Evolutionary conservation across 139 green algal species (phyloP).

Genomic region (Chlamydomonas applanata): DNA sequence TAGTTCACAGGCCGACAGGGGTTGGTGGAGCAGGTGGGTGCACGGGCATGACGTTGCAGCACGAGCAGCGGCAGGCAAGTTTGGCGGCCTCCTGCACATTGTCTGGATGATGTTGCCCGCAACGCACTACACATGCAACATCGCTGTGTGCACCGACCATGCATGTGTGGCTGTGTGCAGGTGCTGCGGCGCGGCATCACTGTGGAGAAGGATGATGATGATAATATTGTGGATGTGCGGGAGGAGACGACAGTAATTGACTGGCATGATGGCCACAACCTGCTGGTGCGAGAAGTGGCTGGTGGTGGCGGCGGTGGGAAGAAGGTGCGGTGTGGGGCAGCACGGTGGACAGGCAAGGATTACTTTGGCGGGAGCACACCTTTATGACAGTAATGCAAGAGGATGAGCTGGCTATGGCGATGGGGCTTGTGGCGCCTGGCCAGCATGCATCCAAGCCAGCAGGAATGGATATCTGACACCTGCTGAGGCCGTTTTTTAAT

Average conservation of each 20-base stretch:
- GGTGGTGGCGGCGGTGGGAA: not conserved
- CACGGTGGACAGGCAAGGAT: not conserved
- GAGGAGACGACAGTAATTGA: slow-evolving; percentile 29
- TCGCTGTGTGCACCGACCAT: too few species aligned
- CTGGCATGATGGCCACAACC: slow-evolving; percentile 24
- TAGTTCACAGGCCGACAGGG: too few species aligned
- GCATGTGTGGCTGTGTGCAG: not conserved
- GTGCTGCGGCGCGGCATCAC: slow-evolving; percentile 33
- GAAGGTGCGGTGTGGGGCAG: not conserved
- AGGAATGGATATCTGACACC: too few species aligned
- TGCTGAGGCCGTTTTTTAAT: too few species aligned
- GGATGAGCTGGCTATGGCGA: not conserved
- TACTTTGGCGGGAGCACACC: not conserved
- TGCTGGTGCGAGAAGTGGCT: slow-evolving; percentile 16
- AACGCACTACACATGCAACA: too few species aligned
- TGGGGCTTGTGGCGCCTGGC: not conserved
- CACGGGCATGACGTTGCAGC: too few species aligned
- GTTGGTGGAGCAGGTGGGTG: too few species aligned
- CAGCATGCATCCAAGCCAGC: too few species aligned
- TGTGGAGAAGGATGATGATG: slow-evolving; percentile 1
- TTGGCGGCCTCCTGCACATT: too few species aligned
- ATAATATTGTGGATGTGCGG: not conserved
- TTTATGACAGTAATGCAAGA: not conserved
- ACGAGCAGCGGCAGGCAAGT: too few species aligned
- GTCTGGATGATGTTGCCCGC: too few species aligned